Evolutionary conservation across 345 rosid species (phyloP).

Genomic region (Lumnitzera racemosa): DNA sequence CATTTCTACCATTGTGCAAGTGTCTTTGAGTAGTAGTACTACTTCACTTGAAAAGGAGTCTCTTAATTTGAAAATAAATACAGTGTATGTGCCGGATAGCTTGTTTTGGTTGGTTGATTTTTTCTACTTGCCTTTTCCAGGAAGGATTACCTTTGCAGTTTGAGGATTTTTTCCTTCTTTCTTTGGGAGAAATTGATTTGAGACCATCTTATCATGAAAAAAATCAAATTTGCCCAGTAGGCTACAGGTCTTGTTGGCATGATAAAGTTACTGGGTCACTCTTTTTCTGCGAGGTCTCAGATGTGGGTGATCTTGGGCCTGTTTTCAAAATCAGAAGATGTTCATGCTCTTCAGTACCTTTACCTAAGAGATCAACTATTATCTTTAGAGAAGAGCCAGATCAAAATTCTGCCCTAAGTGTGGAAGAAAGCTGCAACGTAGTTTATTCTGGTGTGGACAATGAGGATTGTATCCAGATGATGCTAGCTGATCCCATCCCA

Average conservation of each 20-base stretch:
- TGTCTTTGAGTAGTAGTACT: not conserved
- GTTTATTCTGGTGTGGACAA: constrained; percentile 25
- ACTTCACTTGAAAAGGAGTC: not conserved
- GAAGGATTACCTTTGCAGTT: constrained; percentile 76
- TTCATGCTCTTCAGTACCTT: constrained; percentile 51
- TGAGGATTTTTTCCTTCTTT: constrained; percentile 84
- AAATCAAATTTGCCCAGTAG: constrained; percentile 63
- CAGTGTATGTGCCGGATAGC: constrained; percentile 5
- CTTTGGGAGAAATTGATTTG: constrained; percentile 66
- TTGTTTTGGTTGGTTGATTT: constrained; percentile 9
- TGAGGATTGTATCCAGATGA: constrained; percentile 39
- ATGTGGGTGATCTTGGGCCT: constrained; percentile 87
- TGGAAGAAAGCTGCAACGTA: constrained; percentile 21
- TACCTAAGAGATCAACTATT: constrained; percentile 64
- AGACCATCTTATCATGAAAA: constrained; percentile 77
- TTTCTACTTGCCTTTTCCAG: constrained; percentile 39
- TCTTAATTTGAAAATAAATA: not conserved
- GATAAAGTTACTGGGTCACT: constrained; percentile 92
- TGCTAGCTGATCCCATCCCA: constrained; percentile 61
- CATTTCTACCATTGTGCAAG: not conserved
- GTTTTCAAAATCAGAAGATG: constrained; percentile 74
- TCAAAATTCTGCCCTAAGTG: constrained; percentile 23
- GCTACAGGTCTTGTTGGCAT: constrained; percentile 95
- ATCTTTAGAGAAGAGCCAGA: constrained; percentile 29
- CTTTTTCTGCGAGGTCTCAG: constrained; percentile 70